These are phyloP conservation scores for Roridomyces roridus DNA, from an alignment of 768 basidiomycete species.

Conservation along the genomic window DNA sequence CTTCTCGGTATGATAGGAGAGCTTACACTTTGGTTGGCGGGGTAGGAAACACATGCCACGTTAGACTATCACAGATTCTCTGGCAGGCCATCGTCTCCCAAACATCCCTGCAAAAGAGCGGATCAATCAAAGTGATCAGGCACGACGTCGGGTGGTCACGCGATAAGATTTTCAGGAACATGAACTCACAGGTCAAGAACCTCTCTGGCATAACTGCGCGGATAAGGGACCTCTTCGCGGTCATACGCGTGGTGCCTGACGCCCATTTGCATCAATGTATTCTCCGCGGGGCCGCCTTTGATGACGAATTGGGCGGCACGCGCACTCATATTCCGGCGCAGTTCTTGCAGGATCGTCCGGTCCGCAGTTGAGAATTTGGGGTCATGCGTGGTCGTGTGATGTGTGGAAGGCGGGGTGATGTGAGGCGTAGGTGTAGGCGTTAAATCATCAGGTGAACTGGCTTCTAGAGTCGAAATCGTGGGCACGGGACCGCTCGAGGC, in stretches of 20 bases:
- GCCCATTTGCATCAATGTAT: conserved; percentile 35
- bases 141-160: too few relatives aligned
- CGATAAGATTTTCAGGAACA: neutral
- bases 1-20: neutral
- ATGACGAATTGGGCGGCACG: conserved; percentile 62
- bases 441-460: neutral
- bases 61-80: conserved; percentile 61
- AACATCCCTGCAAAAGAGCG: conserved; percentile 55
- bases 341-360: conserved; percentile 63
- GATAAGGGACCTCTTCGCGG: conserved; percentile 66
- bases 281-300: conserved; percentile 47
- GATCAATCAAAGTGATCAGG: neutral
- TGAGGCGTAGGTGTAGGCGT: conserved; percentile 14
- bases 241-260: conserved; percentile 64
- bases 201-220: conserved; percentile 66
- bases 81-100: conserved; percentile 68
- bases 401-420: conserved; percentile 7
- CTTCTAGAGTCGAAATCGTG: conserved; percentile 8
- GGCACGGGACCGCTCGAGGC: conserved; percentile 15
- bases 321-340: conserved; percentile 56
- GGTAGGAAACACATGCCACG: conserved; percentile 68
- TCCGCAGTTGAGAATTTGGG: conserved; percentile 65
- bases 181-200: conserved; percentile 70
- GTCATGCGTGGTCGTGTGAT: conserved; percentile 20
- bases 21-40: conserved; percentile 68